Percentiles rank a stretch among this genome's conserved stretches.
These are phyloP conservation scores for Aureobasidium subglaciale DNA, from an alignment of 2,329 filamentous ascomycete genomes.

Conservation along the genomic window DNA sequence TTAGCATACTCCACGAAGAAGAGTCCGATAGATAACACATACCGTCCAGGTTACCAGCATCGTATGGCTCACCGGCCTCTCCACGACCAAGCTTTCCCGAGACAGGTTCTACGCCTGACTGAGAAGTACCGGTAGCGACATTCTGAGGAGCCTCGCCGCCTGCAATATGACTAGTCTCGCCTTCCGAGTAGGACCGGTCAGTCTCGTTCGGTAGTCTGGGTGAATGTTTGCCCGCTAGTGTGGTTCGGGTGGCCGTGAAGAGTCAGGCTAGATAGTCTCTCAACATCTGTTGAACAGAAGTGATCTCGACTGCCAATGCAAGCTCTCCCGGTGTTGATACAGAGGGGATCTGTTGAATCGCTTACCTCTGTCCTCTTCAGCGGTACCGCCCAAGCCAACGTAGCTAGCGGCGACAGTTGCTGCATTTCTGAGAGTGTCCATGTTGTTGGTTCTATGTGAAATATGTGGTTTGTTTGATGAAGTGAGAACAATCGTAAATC, in stretches of 20 bases:
- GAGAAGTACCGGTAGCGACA: slow-evolving; percentile 1
- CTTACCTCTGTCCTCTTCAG: slow-evolving; percentile 11
- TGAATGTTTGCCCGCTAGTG: not conserved
- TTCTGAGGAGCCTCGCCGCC: slow-evolving; percentile 13
- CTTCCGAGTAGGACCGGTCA: not conserved
- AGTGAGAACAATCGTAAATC: not conserved
- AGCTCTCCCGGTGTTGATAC: not conserved
- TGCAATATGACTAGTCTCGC: not conserved
- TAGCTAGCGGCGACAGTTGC: slow-evolving; percentile 7
- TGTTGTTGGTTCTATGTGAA: not conserved
- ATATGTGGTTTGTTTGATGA: not conserved
- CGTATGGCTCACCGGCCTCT: slow-evolving; percentile 63
- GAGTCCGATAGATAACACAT: slow-evolving; percentile 8
- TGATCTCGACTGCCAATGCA: too few relatives aligned
- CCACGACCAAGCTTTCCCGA: slow-evolving; percentile 64
- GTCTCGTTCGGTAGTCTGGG: not conserved
- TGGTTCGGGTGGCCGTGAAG: too few relatives aligned
- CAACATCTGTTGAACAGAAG: too few relatives aligned
- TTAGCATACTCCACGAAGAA: not conserved
- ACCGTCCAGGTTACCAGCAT: slow-evolving; percentile 68
- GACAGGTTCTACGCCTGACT: slow-evolving; percentile 56
- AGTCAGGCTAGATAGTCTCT: too few relatives aligned
- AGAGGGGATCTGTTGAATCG: not conserved
- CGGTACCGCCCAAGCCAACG: not conserved
- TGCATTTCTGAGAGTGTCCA: slow-evolving; percentile 14